Base-by-base conservation (phyloP, 768 basidiomycete genomes). In the Psilocybe sp. region DNA sequence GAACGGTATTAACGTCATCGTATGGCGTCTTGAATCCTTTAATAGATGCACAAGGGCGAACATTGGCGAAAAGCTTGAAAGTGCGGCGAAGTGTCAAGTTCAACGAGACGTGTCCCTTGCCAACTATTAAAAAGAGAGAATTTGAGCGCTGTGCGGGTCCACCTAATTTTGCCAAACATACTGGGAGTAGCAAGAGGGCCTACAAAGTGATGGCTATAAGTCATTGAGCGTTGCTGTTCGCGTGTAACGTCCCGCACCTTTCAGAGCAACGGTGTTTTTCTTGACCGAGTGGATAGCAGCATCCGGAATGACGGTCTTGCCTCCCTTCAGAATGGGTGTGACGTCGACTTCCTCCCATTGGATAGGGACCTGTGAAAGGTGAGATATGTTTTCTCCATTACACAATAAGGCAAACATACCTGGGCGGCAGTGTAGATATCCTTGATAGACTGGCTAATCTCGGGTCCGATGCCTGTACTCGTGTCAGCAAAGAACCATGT, bases 271-370 rank as follows among this genome's bases (percentile, higher is more conserved):
- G 14, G 96, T 98, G 73, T 98, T 98, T 74, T 86, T 91, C 77
- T 88, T 94, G 63, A 99, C 89, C 12, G 90, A 93, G 43, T 78
- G 78, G 55, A 99, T 93, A 32, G 97, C 95, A 50, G 69, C 70
- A 54, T 97, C 93, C 28, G 97, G 97, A 64, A 99, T 98, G 53
- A 92, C 92, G 43, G 94, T 97, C 78, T 98, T 97, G 44, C 97
- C 97, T 51, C 86, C 87, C 69, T 93, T 92, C 51, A 98, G 74
- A 47, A 96, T 81, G 11, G 97, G 97, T 6, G 92, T 88, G 42
- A 99, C 97, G 65, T 87, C 90, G 68, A 98, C 96, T 72, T 98
- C 97, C 69, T 99, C 97, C 97, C 97, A 99, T 72, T 92, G 81
- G 61, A 99, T 97, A 40, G 97, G 97, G 19, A 97, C 96, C 93